Evolutionary conservation across 495 filamentous ascomycete genomes (phyloP).

Genomic region (Xylaria grammica): DNA sequence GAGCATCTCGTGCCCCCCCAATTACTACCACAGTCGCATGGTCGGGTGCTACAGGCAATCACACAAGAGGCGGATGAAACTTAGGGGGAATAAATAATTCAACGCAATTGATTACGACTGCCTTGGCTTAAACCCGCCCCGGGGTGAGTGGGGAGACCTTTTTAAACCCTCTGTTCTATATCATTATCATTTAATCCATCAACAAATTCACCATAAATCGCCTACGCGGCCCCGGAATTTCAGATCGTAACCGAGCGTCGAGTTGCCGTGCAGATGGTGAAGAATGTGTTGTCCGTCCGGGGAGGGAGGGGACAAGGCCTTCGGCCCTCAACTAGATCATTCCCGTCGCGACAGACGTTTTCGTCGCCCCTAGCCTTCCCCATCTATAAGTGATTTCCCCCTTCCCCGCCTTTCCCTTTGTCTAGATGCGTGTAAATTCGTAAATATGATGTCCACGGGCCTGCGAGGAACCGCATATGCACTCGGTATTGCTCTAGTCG

Average conservation of each 20-base stretch:
- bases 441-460: background rate
- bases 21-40: background rate
- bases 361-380: background rate
- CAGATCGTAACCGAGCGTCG: background rate
- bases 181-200: constrained; percentile 4
- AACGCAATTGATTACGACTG: background rate
- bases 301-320: background rate
- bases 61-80: background rate
- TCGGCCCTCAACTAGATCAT: background rate
- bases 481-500: background rate
- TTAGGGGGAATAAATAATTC: constrained; percentile 1
- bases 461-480: background rate
- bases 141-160: no score
- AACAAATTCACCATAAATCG: background rate
- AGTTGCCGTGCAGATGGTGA: background rate
- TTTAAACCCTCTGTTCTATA: background rate
- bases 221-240: background rate
- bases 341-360: background rate
- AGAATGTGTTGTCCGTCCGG: background rate
- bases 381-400: background rate
- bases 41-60: background rate
- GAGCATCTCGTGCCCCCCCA: background rate
- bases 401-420: background rate
- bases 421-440: background rate
- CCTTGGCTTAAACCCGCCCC: no score